Conservation (phyloP, 2,329 filamentous ascomycete genomes). For the Colletotrichum orbiculare region DNA sequence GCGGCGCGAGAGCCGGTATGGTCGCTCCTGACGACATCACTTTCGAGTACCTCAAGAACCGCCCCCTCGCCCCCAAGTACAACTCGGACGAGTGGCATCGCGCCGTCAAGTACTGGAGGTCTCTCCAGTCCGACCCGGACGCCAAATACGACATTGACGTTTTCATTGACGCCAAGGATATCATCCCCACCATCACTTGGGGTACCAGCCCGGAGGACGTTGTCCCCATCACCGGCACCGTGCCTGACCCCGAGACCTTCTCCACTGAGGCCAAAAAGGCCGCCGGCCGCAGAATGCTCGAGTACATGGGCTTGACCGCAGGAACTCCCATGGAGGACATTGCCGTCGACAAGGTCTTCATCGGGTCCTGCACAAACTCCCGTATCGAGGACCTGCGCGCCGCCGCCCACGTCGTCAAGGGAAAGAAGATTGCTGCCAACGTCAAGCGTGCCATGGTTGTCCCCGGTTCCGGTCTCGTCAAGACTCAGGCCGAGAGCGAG, state of each 20-base stretch:
- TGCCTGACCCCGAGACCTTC: slow-evolving; percentile 92
- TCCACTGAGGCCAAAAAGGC: slow-evolving; percentile 81
- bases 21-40: slow-evolving; percentile 94
- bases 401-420: slow-evolving; percentile 86
- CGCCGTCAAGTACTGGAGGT: slow-evolving; percentile 88
- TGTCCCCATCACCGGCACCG: slow-evolving; percentile 90
- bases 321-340: slow-evolving; percentile 95
- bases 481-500: slow-evolving; percentile 89
- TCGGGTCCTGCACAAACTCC: slow-evolving; percentile 97
- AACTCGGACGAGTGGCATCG: slow-evolving; percentile 91
- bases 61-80: slow-evolving; percentile 86
- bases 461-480: slow-evolving; percentile 93
- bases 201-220: slow-evolving; percentile 97
- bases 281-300: slow-evolving; percentile 82
- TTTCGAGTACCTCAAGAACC: slow-evolving; percentile 93
- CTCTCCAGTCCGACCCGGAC: slow-evolving; percentile 84
- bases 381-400: slow-evolving; percentile 94
- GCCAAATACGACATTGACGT: slow-evolving; percentile 93
- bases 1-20: slow-evolving; percentile 94
- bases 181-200: slow-evolving; percentile 94
- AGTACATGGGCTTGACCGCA: slow-evolving; percentile 94
- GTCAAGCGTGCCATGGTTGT: slow-evolving; percentile 97
- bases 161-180: slow-evolving; percentile 91
- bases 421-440: slow-evolving; percentile 86
- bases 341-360: slow-evolving; percentile 93